Evolutionary conservation across 2,329 filamentous ascomycete species (phyloP), one percentile per base, ranked within the genome.

Genomic region (Epichloe aotearoae): DNA sequence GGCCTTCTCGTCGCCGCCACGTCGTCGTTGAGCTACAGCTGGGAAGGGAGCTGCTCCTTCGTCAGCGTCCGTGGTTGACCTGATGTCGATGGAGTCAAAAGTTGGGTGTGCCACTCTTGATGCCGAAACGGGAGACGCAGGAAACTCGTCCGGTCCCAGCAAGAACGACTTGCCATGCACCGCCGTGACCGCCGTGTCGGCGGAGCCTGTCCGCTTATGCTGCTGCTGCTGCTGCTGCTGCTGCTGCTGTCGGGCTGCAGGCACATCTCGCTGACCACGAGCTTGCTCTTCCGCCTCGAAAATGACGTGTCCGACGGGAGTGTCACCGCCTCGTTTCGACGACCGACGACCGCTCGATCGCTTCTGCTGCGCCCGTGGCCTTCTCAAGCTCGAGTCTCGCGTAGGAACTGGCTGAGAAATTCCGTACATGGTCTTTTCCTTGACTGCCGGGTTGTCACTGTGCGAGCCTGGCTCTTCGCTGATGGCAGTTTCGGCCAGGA

Each of bases 1-100:
- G 1, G 66, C 62, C 55, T 72, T 76, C n/a, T 69, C 64, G 58
- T 74, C 64, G 55, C 71, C 64, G 55, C 71, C 75, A 61, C 75
- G 70, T 26, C 74, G 70, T 15, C 80, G 74, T 54, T 84, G 84
- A 15, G 81, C 74, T 7, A 88, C 74, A 1, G 82, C 75, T 0
- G 85, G 84, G 17, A 80, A 84, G 1, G 85, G 84, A 0, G 85
- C 84, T 0, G 85, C 85, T 14, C 80, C 81, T 17, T 86, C 82
- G 20, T 85, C 78, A 2, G 69, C 61, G 10, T 68, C 62, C 17
- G 69, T 65, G 8, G 66, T 60, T n/a, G 49, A 39, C 23, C 64
- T 58, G 8, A 62, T 5, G 23, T n/a, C 56, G 42, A 62, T 60
- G 20, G 59, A 57, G 3, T 63, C 57, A 41, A 59, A 56, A 6